Evolutionary conservation across 2,329 filamentous ascomycete species (phyloP).

Genomic region (Alternaria rosae): DNA sequence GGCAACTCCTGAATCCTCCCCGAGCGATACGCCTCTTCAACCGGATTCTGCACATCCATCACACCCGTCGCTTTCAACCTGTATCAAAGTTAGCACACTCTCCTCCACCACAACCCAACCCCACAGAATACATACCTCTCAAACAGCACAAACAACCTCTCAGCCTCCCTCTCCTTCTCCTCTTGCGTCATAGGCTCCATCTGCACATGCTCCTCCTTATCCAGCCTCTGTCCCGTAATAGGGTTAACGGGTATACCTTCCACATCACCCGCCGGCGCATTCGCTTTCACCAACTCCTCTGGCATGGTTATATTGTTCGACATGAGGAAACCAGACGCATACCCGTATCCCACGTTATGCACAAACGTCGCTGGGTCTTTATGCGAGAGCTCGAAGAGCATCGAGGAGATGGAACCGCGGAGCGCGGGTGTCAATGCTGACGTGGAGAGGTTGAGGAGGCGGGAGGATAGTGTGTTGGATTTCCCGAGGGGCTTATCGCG

Average conservation of each 20-base stretch:
- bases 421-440: conserved; percentile 75
- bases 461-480: conserved; percentile 75
- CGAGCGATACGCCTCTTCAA: conserved; percentile 71
- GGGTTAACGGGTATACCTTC: conserved; percentile 70
- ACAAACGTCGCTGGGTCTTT: conserved; percentile 82
- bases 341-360: conserved; percentile 92
- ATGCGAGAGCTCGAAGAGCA: conserved; percentile 88
- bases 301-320: conserved; percentile 83
- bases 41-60: conserved; percentile 79
- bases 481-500: conserved; percentile 79
- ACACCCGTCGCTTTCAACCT: conserved; percentile 77
- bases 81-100: conserved; percentile 13
- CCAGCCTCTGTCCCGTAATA: conserved; percentile 82
- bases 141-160: conserved; percentile 87
- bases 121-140: conserved; percentile 69
- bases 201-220: conserved; percentile 68
- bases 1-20: conserved; percentile 75
- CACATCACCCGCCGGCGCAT: conserved; percentile 45
- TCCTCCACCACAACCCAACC: neutral
- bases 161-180: conserved; percentile 91
- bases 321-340: conserved; percentile 87
- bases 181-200: conserved; percentile 82
- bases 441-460: conserved; percentile 78
- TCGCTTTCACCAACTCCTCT: conserved; percentile 66
- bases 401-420: conserved; percentile 74